Base-by-base conservation (phyloP, 805 yeast genomes). In the Monosporozyma yasuniensis region DNA sequence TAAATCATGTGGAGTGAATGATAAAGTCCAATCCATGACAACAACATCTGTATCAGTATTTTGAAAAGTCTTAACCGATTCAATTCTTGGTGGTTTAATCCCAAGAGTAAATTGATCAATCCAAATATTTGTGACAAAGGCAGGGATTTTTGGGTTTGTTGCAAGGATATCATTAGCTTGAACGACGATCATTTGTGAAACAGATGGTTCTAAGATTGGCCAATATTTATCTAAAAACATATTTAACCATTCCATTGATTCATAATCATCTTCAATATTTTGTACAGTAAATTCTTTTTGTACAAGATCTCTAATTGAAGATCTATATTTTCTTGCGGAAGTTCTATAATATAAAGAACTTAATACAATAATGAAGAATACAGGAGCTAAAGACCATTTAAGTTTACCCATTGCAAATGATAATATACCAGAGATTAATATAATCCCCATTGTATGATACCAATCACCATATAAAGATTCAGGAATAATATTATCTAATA, bases 11-110 rank as follows among this genome's bases (percentile, higher is more conserved):
- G 99, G 99, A 25, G 87, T 84, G 72, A 90, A 87, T 1, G 96
- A 86, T 42, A 85, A 78, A 41, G 82, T 84, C 97, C 97, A 91
- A 68, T 93, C 99, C 96, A 93, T 93, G 48, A 95, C 96, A 10
- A 91, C 95, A 47, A 93, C 84, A 62, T 91, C 96, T 54, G 84
- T 85, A 28, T 80, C 83, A n/a, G 97, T 91, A 54, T 91, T 87
- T 46, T 83, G 86, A 61, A 89, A 79, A 2, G 97, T 87, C 64
- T 93, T 87, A 18, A 91, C 97, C 54, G 75, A 75, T 63, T 93
- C 97, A 52, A 93, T 76, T 66, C 99, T 79, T 32, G 96, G 96
- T 9, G 99, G 96, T 70, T 93, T 93, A 5, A 96, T 83, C 54
- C 99, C 99, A 16, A 84, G 77, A 7, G 98, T 93, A 64, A 93